A percentile compares a stretch with the other conserved stretches of the same genome.
Evolutionary conservation across 192 early-diverging fungal species (phyloP).

Genomic region (Backusella circina): DNA sequence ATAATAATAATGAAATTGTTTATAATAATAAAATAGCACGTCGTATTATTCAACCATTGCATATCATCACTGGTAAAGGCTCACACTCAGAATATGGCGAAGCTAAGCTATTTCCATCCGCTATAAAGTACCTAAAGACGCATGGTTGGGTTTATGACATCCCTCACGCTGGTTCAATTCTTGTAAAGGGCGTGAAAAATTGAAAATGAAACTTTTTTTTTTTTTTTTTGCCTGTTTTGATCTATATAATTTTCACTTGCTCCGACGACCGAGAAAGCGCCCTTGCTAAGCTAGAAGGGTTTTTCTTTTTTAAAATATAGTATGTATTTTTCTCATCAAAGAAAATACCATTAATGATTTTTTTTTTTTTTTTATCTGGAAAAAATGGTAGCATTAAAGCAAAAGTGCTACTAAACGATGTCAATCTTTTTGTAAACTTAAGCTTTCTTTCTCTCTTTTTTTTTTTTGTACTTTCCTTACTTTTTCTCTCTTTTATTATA

Average conservation of each 20-base stretch:
- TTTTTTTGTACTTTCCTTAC: not conserved
- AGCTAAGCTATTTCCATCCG: constrained; percentile 51
- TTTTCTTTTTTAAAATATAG: no score
- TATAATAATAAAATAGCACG: constrained; percentile 11
- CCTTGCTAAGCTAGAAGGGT: no score
- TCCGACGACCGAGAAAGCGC: no score
- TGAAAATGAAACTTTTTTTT: not conserved
- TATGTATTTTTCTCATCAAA: no score
- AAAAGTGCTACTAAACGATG: no score
- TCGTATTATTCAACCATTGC: constrained; percentile 40
- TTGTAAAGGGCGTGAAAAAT: constrained; percentile 39
- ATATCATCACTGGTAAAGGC: constrained; percentile 65
- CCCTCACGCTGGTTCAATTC: constrained; percentile 48
- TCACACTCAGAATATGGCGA: constrained; percentile 58
- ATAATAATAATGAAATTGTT: not conserved
- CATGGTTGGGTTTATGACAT: constrained; percentile 55
- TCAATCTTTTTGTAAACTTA: no score
- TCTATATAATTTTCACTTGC: no score
- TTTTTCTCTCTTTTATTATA: no score
- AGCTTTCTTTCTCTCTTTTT: not conserved
- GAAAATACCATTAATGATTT: no score
- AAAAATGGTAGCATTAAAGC: no score
- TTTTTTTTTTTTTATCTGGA: no score
- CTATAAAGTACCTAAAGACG: constrained; percentile 42
- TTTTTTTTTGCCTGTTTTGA: not conserved